phyloP scores from a whole-genome alignment of 2,329 filamentous ascomycete species.

The Diaporthe ilicicola region DNA sequence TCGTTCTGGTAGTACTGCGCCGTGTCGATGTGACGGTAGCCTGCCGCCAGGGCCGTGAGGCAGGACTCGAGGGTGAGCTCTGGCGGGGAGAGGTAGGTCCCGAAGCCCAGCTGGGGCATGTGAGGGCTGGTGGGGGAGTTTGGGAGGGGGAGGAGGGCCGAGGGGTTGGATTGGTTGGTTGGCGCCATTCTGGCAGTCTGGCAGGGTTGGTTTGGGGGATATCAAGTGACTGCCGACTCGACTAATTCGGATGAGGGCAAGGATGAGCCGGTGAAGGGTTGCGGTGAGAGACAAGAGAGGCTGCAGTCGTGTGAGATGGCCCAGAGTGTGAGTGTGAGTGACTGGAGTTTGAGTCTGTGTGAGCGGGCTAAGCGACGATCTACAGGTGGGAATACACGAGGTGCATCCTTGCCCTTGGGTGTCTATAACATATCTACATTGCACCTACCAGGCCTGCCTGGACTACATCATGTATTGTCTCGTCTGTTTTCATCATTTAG shows the following conservation, averaged over 20 bases:
- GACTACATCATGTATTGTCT: too few species aligned
- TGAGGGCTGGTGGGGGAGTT: not conserved
- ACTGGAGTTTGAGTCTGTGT: too few species aligned
- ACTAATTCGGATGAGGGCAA: not conserved
- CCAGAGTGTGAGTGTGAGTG: not conserved
- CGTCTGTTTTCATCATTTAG: too few species aligned
- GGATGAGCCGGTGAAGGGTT: not conserved
- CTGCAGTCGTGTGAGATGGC: not conserved
- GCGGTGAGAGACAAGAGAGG: not conserved
- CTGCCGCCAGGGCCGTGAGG: constrained; percentile 57
- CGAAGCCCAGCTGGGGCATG: constrained; percentile 34
- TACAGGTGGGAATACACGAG: not conserved
- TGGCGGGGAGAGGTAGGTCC: constrained; percentile 30
- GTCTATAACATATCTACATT: not conserved
- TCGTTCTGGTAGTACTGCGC: constrained; percentile 74
- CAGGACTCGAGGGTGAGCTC: constrained; percentile 25
- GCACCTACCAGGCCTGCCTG: too few species aligned
- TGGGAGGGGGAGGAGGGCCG: constrained; percentile 2
- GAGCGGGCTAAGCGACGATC: not conserved
- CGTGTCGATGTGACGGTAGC: constrained; percentile 66
- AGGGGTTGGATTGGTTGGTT: not conserved
- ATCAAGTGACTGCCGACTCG: too few species aligned
- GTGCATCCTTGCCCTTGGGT: not conserved
- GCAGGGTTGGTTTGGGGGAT: too few species aligned
- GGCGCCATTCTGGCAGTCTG: not conserved